These are phyloP conservation scores for Neoconidiobolus thromboides DNA, from an alignment of 371 early-diverging fungal genomes.

Conservation along the genomic window DNA sequence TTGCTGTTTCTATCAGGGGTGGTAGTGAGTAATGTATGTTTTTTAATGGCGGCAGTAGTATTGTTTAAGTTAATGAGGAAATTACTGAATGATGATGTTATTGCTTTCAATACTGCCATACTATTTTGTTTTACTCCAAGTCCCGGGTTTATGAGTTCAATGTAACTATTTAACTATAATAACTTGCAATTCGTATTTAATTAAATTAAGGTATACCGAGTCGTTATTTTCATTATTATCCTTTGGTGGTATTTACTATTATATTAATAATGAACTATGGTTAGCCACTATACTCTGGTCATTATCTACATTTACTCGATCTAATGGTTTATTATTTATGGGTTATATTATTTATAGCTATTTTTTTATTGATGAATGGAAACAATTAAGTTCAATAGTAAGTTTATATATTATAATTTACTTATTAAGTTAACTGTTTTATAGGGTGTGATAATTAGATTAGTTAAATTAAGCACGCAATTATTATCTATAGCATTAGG, in stretches of 20 bases:
- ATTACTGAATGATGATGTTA: conserved; percentile 24
- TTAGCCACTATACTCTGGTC: conserved; percentile 40
- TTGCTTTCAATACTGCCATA: conserved; percentile 45
- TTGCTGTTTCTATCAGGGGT: conserved; percentile 30
- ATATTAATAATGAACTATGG: conserved; percentile 20
- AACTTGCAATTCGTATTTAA: neutral
- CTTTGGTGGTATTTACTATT: conserved; percentile 54
- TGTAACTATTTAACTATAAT: conserved; percentile 19
- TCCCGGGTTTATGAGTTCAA: conserved; percentile 68
- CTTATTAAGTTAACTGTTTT: neutral
- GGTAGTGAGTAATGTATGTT: conserved; percentile 45
- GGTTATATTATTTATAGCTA: conserved; percentile 62
- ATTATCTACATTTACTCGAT: conserved; percentile 37
- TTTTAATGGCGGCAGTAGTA: conserved; percentile 46
- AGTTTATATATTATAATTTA: neutral
- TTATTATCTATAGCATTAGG: neutral
- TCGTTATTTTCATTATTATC: conserved; percentile 60
- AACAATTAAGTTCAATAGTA: neutral
- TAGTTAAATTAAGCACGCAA: neutral
- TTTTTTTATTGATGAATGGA: conserved; percentile 8
- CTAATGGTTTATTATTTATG: conserved; percentile 60
- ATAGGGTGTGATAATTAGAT: neutral
- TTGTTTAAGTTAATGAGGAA: conserved; percentile 19
- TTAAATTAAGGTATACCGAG: conserved; percentile 47
- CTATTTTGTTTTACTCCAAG: conserved; percentile 61